Conservation (phyloP, 805 yeast genomes). For the Wickerhamomyces bovis region DNA sequence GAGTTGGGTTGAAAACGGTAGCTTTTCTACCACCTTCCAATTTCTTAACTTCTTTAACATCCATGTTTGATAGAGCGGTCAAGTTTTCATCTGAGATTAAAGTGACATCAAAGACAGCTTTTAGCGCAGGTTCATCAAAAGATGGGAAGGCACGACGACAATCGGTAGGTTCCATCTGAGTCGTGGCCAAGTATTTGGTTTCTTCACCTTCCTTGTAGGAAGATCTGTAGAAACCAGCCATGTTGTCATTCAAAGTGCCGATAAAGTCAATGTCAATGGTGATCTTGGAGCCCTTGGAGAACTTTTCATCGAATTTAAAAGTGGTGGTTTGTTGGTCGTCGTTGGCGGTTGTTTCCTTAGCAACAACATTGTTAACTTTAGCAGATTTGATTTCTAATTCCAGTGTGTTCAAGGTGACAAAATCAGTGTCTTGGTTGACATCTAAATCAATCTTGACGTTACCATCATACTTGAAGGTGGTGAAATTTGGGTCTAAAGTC, state of each 20-base stretch:
- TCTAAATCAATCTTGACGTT: slow-evolving; percentile 46
- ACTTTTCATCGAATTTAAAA: slow-evolving; percentile 46
- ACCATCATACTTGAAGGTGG: slow-evolving; percentile 55
- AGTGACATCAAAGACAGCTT: slow-evolving; percentile 64
- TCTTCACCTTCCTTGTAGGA: slow-evolving; percentile 56
- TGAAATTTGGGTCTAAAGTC: slow-evolving; percentile 55
- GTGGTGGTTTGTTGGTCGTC: slow-evolving; percentile 58
- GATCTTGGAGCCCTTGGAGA: slow-evolving; percentile 34
- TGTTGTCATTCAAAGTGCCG: slow-evolving; percentile 66
- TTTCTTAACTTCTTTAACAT: slow-evolving; percentile 44
- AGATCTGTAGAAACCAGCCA: slow-evolving; percentile 81
- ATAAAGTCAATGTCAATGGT: slow-evolving; percentile 45
- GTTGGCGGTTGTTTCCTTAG: slow-evolving; percentile 33
- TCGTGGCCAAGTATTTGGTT: slow-evolving; percentile 69
- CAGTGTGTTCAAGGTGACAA: slow-evolving; percentile 50
- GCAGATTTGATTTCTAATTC: slow-evolving; percentile 60
- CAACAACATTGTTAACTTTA: slow-evolving; percentile 30
- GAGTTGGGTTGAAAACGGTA: slow-evolving; percentile 67
- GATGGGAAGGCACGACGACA: slow-evolving; percentile 86
- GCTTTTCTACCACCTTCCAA: slow-evolving; percentile 41
- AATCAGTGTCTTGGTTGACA: slow-evolving; percentile 41
- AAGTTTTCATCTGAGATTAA: slow-evolving; percentile 50
- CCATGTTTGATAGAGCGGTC: slow-evolving; percentile 68
- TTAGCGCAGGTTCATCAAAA: slow-evolving; percentile 77
- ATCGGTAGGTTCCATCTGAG: slow-evolving; percentile 85